phyloP scores from a whole-genome alignment of 495 filamentous ascomycete species.

The Evernia prunastri region DNA sequence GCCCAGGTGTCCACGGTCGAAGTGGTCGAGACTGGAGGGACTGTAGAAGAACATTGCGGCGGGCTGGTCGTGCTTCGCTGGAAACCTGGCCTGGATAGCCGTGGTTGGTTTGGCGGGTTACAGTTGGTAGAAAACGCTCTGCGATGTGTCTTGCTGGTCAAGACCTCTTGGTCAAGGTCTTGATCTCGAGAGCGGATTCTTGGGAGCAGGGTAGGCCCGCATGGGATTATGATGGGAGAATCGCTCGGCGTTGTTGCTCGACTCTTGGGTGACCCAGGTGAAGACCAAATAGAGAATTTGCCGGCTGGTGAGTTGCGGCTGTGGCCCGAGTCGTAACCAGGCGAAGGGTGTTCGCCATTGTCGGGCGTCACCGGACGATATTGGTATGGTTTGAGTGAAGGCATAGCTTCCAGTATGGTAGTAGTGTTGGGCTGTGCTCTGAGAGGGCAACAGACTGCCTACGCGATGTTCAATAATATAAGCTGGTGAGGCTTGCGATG shows the following conservation, averaged over 20 bases:
- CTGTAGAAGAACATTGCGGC: slow-evolving; percentile 50
- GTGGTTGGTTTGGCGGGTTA: slow-evolving; percentile 43
- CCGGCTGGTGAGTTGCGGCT: slow-evolving; percentile 39
- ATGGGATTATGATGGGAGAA: slow-evolving; percentile 62
- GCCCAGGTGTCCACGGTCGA: slow-evolving; percentile 35
- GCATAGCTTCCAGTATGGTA: slow-evolving; percentile 35
- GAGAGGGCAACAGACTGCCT: slow-evolving; percentile 1
- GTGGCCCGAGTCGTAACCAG: slow-evolving; percentile 33
- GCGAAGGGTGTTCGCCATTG: slow-evolving; percentile 30
- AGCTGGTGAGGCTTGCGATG: slow-evolving; percentile 16
- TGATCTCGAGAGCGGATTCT: slow-evolving; percentile 85
- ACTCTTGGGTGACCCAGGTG: slow-evolving; percentile 70
- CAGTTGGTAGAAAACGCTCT: slow-evolving; percentile 52
- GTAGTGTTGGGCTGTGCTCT: slow-evolving; percentile 1
- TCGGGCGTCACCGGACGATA: slow-evolving; percentile 47
- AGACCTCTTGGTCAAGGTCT: slow-evolving; percentile 52
- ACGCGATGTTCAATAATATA: slow-evolving; percentile 10
- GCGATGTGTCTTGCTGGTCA: slow-evolving; percentile 42
- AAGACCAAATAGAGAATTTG: slow-evolving; percentile 52
- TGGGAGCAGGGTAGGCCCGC: slow-evolving; percentile 76
- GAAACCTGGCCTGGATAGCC: slow-evolving; percentile 38
- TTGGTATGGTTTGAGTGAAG: slow-evolving; percentile 37
- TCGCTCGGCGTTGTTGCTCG: slow-evolving; percentile 62
- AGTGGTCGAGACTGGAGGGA: slow-evolving; percentile 45
- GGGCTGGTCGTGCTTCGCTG: slow-evolving; percentile 60